Base-by-base conservation (phyloP, 2,329 filamentous ascomycete species). In the Mycocentrospora acerina region DNA sequence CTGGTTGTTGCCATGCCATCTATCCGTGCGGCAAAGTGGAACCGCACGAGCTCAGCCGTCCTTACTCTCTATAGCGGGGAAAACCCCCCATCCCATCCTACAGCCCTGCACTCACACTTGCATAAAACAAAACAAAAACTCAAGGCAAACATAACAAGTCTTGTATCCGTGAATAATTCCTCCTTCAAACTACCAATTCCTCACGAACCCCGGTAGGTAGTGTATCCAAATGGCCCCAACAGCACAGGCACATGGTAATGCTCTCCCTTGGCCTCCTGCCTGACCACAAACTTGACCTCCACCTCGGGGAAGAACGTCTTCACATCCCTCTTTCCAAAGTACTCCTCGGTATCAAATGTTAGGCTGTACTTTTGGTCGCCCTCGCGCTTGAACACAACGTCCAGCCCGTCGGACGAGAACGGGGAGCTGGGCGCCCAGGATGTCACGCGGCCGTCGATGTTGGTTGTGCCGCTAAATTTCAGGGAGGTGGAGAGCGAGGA, bases 181-280 rank as follows among this genome's bases (percentile, higher is more conserved):
- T n/a, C n/a, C n/a, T n/a, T 14, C 37, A n/a, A 6, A 8, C 18
- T 14, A 7, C 39, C 27, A 29, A 14, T 14, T 27, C 25, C 19
- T 46, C 46, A 62, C 38, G 53, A 59, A 29, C 88, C 88, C 32
- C 88, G 74, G 68, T 93, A 93, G 8, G 87, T 91, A 27, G 85
- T 86, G 70, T 89, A 93, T 62, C 84, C 86, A 70, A 83, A 90
- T 19, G 87, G 87, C 48, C 84, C 82, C 69, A 91, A 65, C 64
- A 93, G 62, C 60, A 93, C 67, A 29, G 88, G 88, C 3, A 93
- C 86, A 71, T 93, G 88, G 60, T 87, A 91, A 60, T 85, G 81
- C 74, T 87, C 81, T 15, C 64, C 60, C 43, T 62, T 64, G 74
- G 48, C 52, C 34, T 44, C 68, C 42, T 66, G 66, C 48, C 73